Evolutionary conservation across 371 early-diverging fungal species (phyloP), one percentile per base, ranked within the genome.

Genomic region (Mucor plumbeus): DNA sequence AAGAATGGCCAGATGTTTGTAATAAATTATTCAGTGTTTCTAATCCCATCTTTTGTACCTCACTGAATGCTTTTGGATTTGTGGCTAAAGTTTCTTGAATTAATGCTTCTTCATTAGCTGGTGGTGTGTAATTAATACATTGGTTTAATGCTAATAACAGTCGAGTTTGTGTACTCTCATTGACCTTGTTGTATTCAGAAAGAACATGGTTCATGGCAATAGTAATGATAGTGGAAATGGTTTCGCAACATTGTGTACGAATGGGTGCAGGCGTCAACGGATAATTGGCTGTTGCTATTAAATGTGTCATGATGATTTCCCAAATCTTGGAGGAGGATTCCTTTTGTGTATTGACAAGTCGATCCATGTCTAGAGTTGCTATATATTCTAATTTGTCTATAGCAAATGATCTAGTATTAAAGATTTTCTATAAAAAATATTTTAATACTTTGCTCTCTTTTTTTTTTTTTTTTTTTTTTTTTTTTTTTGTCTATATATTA

Each of bases 1-100:
- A 82, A 19, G 94, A 91, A 65, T 96, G 97, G 0, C 99, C 98
- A 36, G 93, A 91, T 1, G 91, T 92, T 73, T 97, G 96, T 36
- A 98, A 78, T 5, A 97, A 71, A 67, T 92, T 94, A 75, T 95
- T 89, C 57, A 98, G 81, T 0, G 94, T 96, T 67, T 97, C 97
- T 33, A 98, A 73, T 0, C 91, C 92, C 77, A 88, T 88, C 60
- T 90, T 91, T 63, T 94, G 93, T 3, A 96, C 93, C 43, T 94
- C 96, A 2, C 79, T 77, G 47, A 82, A 81, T 0, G 72, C 67
- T 35, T 77, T 75, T 15, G 70, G 35, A 13, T 69, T 69, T 39
- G 50, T 53, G n/a, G 43, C 58, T 6, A 59, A 11, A 1, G 66
- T 47, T 3, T 75, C 72, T 55, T 60, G 67, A 39, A 59, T 60